These are phyloP conservation scores for Aureobasidium vineae DNA, from an alignment of 2,329 filamentous ascomycete species.

Conservation along the genomic window DNA sequence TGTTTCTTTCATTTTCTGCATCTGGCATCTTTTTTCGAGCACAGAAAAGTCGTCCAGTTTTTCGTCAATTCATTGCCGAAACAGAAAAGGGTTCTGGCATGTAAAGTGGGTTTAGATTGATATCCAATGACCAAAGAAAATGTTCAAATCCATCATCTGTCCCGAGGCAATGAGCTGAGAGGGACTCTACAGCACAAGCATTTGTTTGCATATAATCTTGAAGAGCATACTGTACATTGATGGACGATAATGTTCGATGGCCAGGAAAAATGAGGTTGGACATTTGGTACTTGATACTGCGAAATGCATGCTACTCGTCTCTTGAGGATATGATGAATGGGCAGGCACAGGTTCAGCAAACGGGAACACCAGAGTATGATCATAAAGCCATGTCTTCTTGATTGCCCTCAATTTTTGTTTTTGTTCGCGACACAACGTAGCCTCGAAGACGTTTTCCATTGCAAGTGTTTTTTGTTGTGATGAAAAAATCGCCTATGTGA, in stretches of 20 bases:
- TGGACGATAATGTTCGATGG: neutral
- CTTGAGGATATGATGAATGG: neutral
- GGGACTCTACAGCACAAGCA: too few relatives aligned
- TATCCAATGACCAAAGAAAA: constrained; percentile 12
- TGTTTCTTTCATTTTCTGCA: neutral
- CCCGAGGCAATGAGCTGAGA: too few relatives aligned
- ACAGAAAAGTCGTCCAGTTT: neutral
- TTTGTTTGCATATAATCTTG: neutral
- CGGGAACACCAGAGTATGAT: constrained; percentile 11
- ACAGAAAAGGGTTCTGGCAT: constrained; percentile 6
- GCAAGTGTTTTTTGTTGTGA: constrained; percentile 19
- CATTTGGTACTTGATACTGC: neutral
- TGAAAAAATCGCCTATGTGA: constrained; percentile 25
- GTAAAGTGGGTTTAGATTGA: neutral
- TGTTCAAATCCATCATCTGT: neutral
- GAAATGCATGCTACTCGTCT: neutral
- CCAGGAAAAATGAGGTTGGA: neutral
- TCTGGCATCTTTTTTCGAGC: neutral
- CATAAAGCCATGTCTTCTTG: constrained; percentile 26
- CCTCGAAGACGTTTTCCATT: constrained; percentile 25
- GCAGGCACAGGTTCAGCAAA: neutral
- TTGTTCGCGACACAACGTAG: constrained; percentile 25
- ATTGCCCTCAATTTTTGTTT: constrained; percentile 17
- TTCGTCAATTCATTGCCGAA: neutral
- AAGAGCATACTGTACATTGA: neutral